These are phyloP conservation scores for Neodidymelliopsis sp. DNA, from an alignment of 2,329 filamentous ascomycete species.

Conservation along the genomic window DNA sequence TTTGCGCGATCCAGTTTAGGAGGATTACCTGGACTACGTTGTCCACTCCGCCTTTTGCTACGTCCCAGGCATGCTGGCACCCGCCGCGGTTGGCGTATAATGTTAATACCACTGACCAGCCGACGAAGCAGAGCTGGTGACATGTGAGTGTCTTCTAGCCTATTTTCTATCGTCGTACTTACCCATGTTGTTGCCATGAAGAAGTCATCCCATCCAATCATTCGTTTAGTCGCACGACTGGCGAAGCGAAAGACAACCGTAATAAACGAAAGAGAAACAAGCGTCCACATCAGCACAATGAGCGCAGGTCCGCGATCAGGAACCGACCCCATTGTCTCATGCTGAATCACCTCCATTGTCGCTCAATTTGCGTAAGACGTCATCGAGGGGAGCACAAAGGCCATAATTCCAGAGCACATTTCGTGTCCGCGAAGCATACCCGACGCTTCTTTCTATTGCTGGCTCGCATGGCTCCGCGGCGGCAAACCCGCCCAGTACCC, in stretches of 20 bases:
- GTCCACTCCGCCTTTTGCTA: slow-evolving; percentile 3
- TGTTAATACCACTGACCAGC: slow-evolving; percentile 5
- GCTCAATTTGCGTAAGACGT: neutral
- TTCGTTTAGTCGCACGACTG: neutral
- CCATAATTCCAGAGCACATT: too few species aligned
- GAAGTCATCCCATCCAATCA: slow-evolving; percentile 7
- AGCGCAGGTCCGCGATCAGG: slow-evolving; percentile 10
- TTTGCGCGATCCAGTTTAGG: slow-evolving; percentile 8
- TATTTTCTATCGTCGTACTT: neutral
- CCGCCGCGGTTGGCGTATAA: slow-evolving; percentile 13
- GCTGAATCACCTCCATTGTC: neutral
- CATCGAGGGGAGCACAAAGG: neutral
- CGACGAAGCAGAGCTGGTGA: slow-evolving; percentile 9
- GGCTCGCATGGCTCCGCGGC: too few species aligned
- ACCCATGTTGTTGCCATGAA: slow-evolving; percentile 10
- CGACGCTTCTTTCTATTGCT: too few species aligned
- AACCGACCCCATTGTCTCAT: neutral
- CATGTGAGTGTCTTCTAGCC: too few species aligned
- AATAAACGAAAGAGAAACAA: neutral
- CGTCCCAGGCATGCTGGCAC: slow-evolving; percentile 14
- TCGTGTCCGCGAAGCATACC: too few species aligned
- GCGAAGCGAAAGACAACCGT: slow-evolving; percentile 1
- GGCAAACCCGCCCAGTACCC: too few species aligned
- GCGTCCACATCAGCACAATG: slow-evolving; percentile 9
- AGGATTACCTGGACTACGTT: slow-evolving; percentile 1